Percentiles rank a stretch among this genome's conserved stretches.
Evolutionary conservation across 331 rosid genomes (phyloP).

Genomic region (Pyracantha coccinea): DNA sequence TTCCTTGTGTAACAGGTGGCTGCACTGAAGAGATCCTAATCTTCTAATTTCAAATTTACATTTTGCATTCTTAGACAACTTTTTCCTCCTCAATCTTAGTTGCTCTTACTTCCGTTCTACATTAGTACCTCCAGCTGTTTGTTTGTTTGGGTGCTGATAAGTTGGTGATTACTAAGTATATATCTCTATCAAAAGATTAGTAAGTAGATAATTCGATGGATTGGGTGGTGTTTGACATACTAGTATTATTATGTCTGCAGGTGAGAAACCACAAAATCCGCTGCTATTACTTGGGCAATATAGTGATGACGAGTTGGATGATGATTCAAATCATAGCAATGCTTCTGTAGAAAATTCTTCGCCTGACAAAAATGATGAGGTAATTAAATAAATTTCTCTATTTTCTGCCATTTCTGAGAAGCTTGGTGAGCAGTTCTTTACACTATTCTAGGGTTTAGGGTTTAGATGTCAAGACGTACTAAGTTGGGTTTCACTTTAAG

Average conservation of each 20-base stretch:
- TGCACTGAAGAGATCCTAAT: conserved; percentile 39
- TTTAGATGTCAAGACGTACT: background rate
- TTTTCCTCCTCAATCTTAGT: conserved; percentile 12
- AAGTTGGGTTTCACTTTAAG: background rate
- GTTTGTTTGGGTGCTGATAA: conserved; percentile 10
- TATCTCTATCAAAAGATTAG: background rate
- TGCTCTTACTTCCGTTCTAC: background rate
- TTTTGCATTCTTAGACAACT: conserved; percentile 11
- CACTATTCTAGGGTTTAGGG: background rate
- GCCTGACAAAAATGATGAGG: conserved; percentile 46
- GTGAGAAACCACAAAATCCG: conserved; percentile 67
- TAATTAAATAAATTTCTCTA: conserved; percentile 10
- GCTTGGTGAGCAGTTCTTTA: background rate
- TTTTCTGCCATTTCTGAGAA: background rate
- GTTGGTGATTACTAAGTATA: conserved; percentile 15
- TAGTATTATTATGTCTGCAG: conserved; percentile 51
- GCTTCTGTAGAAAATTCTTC: conserved; percentile 27
- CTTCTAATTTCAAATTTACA: conserved; percentile 35
- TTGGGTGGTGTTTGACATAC: conserved; percentile 36
- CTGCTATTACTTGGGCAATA: conserved; percentile 87
- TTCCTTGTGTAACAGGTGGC: conserved; percentile 75
- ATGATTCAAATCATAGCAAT: conserved; percentile 37
- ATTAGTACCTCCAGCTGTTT: conserved; percentile 5
- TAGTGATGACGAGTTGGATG: conserved; percentile 80
- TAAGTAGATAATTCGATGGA: conserved; percentile 5